Evolutionary conservation across 2,329 filamentous ascomycete species (phyloP).

Genomic region (Aspergillus persii): DNA sequence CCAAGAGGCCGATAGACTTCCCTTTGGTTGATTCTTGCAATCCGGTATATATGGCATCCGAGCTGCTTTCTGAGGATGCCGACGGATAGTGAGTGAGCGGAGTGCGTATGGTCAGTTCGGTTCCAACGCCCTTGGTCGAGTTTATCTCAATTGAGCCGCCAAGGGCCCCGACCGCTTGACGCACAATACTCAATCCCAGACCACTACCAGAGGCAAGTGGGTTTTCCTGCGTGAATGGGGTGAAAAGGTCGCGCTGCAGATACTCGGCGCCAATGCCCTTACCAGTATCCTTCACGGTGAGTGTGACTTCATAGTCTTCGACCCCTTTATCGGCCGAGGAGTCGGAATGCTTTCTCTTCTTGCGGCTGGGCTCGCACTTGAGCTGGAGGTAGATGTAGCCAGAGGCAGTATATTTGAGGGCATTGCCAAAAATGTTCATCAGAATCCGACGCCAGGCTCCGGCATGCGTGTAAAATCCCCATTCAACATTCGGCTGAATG

Average conservation of each 20-base stretch:
- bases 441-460: conserved; percentile 49
- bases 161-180: conserved; percentile 30
- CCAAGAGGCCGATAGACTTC: conserved; percentile 21
- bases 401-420: conserved; percentile 47
- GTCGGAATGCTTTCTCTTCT: background rate
- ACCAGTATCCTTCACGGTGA: conserved; percentile 31
- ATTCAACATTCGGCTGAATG: conserved; percentile 41
- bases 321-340: background rate
- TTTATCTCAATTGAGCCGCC: conserved; percentile 27
- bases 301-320: conserved; percentile 13
- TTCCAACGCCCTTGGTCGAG: conserved; percentile 26
- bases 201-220: conserved; percentile 56
- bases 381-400: conserved; percentile 43
- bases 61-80: background rate
- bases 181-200: conserved; percentile 59
- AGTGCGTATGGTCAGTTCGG: conserved; percentile 17
- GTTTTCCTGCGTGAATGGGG: conserved; percentile 61
- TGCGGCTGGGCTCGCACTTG: conserved; percentile 13
- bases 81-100: background rate
- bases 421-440: conserved; percentile 51
- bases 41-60: background rate
- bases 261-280: conserved; percentile 28
- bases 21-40: conserved; percentile 1
- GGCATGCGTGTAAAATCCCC: conserved; percentile 46
- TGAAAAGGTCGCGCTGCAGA: conserved; percentile 42